A percentile compares a stretch with the other conserved stretches of the same genome.
phyloP scores from a whole-genome alignment of 1,284 basidiomycete genomes.

The Caloboletus firmus region DNA sequence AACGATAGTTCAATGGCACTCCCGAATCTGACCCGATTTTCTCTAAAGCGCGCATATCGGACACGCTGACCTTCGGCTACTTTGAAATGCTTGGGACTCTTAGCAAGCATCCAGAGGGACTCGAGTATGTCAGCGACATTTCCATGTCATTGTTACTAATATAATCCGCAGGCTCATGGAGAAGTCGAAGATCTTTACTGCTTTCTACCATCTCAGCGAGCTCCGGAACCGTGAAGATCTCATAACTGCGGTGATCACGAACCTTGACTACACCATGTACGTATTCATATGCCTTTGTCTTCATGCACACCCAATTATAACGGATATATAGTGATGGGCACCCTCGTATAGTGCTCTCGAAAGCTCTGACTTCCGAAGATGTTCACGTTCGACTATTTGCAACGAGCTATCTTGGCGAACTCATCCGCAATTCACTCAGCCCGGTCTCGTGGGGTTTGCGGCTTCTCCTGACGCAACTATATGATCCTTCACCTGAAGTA shows the following conservation, averaged over 20 bases:
- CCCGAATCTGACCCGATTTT: conserved; percentile 80
- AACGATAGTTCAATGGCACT: conserved; percentile 59
- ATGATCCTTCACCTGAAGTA: conserved; percentile 89
- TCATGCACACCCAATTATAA: neutral
- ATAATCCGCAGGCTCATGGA: conserved; percentile 69
- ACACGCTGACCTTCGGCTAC: conserved; percentile 89
- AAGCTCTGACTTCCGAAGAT: conserved; percentile 90
- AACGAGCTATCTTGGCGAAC: conserved; percentile 82
- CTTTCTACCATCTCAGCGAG: conserved; percentile 93
- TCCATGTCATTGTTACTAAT: conserved; percentile 5
- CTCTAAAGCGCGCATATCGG: conserved; percentile 78
- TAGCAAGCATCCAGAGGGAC: conserved; percentile 84
- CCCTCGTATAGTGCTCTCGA: conserved; percentile 86
- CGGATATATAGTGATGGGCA: conserved; percentile 75
- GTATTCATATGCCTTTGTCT: conserved; percentile 28
- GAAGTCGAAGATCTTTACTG: conserved; percentile 90
- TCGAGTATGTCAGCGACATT: conserved; percentile 67
- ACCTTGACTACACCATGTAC: conserved; percentile 87
- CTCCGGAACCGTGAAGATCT: conserved; percentile 89
- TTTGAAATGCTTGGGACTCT: conserved; percentile 94
- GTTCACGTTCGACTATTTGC: conserved; percentile 88
- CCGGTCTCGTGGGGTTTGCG: conserved; percentile 84
- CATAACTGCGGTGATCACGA: conserved; percentile 87
- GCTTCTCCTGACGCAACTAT: conserved; percentile 91
- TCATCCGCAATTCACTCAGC: conserved; percentile 63